phyloP scores from a whole-genome alignment of 2,329 filamentous ascomycete genomes.

The Penicillium sp. region DNA sequence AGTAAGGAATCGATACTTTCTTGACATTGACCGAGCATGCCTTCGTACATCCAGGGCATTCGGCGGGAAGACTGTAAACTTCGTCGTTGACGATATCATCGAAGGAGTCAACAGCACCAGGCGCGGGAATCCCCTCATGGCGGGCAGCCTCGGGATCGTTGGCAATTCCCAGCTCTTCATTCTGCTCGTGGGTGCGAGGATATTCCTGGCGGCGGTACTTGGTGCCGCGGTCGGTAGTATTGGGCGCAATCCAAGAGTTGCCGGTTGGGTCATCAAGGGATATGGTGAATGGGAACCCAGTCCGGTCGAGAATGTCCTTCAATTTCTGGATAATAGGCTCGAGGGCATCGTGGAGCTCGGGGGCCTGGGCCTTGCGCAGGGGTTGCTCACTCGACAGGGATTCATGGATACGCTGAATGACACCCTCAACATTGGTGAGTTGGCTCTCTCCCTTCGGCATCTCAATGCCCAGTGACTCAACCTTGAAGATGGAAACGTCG shows the following conservation, averaged over 20 bases:
- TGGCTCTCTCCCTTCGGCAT: conserved; percentile 88
- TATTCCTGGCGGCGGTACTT: conserved; percentile 91
- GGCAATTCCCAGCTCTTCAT: conserved; percentile 75
- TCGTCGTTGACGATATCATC: conserved; percentile 88
- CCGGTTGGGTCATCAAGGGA: conserved; percentile 87
- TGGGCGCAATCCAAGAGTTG: conserved; percentile 94
- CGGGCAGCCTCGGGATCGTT: conserved; percentile 39
- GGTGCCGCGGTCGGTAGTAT: conserved; percentile 68
- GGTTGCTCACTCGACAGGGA: conserved; percentile 80
- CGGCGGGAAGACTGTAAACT: conserved; percentile 87
- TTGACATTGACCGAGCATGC: conserved; percentile 79
- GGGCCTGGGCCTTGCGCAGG: conserved; percentile 71
- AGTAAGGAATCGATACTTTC: conserved; percentile 96
- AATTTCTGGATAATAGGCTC: conserved; percentile 71
- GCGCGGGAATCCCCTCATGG: conserved; percentile 26
- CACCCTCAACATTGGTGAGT: conserved; percentile 88
- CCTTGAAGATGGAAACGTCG: conserved; percentile 77
- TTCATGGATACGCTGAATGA: conserved; percentile 72
- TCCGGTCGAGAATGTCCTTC: conserved; percentile 71
- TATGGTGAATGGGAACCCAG: conserved; percentile 81
- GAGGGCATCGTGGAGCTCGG: conserved; percentile 76
- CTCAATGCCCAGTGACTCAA: conserved; percentile 90
- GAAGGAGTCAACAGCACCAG: conserved; percentile 52
- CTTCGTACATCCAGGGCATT: conserved; percentile 86
- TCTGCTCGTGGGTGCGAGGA: conserved; percentile 77